Evolutionary conservation across 1,284 basidiomycete genomes (phyloP).

Genomic region (Cerioporus squamosus): DNA sequence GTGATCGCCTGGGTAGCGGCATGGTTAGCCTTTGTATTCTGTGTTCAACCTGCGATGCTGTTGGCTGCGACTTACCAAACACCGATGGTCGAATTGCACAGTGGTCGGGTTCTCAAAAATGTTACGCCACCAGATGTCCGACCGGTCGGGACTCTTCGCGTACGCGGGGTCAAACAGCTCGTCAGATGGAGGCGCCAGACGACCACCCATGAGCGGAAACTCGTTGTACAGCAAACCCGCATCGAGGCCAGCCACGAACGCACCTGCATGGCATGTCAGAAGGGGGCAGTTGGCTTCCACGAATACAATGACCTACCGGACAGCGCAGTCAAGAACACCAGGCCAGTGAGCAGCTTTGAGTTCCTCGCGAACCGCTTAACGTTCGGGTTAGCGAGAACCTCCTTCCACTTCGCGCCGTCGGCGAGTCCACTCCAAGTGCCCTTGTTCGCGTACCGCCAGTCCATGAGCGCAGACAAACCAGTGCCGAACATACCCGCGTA

Average conservation of each 20-base stretch:
- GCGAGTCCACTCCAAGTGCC: conserved; percentile 44
- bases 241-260: conserved; percentile 97
- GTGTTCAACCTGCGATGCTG: conserved; percentile 1
- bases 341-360: conserved; percentile 66
- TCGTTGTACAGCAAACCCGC: conserved; percentile 98
- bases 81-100: conserved; percentile 95
- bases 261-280: conserved; percentile 58
- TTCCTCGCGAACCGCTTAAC: conserved; percentile 64
- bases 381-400: conserved; percentile 57
- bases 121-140: conserved; percentile 90
- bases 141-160: conserved; percentile 66
- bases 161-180: conserved; percentile 87
- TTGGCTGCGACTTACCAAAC: conserved; percentile 65
- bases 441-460: conserved; percentile 76
- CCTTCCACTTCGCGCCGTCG: conserved; percentile 52
- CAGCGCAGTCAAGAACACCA: conserved; percentile 90
- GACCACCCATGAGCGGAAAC: conserved; percentile 96
- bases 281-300: conserved; percentile 3
- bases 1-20: conserved; percentile 67
- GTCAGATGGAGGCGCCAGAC: conserved; percentile 78
- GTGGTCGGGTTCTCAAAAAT: conserved; percentile 97
- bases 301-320: conserved; percentile 66
- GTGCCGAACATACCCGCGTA: conserved; percentile 92
- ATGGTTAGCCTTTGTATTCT: conserved; percentile 1
- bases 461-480: conserved; percentile 80